Percentiles rank a stretch among this genome's conserved stretches.
phyloP scores from a whole-genome alignment of 768 basidiomycete species.

The Tulasnella sp. region DNA sequence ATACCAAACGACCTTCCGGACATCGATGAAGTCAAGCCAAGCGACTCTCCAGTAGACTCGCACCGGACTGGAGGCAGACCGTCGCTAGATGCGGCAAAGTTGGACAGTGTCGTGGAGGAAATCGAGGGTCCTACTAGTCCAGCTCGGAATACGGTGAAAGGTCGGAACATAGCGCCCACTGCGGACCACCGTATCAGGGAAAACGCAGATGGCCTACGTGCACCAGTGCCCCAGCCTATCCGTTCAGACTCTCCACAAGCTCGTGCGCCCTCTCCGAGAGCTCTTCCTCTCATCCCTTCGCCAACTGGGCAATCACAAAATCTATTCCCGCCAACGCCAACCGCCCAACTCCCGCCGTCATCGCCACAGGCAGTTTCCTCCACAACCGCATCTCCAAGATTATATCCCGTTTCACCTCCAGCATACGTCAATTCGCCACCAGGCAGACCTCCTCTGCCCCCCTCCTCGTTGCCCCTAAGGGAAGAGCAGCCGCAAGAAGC shows the following conservation, averaged over 20 bases:
- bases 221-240: not conserved
- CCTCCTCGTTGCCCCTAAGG: not conserved
- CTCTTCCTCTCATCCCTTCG: not conserved
- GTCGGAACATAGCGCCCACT: not conserved
- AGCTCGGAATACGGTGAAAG: not conserved
- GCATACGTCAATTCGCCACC: not conserved
- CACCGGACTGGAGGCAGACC: not conserved
- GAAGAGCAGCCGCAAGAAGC: not conserved
- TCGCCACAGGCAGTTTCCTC: not conserved
- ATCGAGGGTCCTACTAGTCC: not conserved
- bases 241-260: not conserved
- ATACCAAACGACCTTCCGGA: constrained; percentile 26
- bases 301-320: not conserved
- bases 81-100: not conserved
- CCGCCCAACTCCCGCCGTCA: not conserved
- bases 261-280: not conserved
- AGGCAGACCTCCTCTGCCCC: not conserved
- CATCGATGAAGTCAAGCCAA: not conserved
- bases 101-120: not conserved
- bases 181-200: not conserved
- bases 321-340: not conserved
- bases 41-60: not conserved
- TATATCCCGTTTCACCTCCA: not conserved
- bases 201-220: not conserved
- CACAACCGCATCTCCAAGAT: not conserved